Percentiles rank a stretch among this genome's conserved stretches.
Evolutionary conservation across 73 alveolate species (phyloP).

Genomic region (Durusdinium trenchii): DNA sequence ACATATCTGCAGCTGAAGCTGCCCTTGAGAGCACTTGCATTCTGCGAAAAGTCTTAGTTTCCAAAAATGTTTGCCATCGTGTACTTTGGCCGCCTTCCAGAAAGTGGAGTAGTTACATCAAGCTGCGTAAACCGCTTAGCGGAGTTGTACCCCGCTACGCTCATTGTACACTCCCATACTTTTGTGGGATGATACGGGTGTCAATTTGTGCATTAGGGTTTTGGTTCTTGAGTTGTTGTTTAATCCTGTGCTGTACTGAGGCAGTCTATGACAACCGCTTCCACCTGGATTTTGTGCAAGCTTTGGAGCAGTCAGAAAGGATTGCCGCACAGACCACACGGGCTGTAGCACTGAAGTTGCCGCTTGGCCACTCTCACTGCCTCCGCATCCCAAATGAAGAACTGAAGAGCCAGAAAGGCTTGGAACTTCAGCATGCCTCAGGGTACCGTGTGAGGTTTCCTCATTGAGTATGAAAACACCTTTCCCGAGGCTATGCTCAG

Average conservation of each 20-base stretch:
- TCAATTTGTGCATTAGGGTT: no score
- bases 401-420: neutral
- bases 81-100: slow-evolving; percentile 26
- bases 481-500: slow-evolving; percentile 29
- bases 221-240: no score
- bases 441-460: neutral
- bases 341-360: slow-evolving; percentile 59
- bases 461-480: neutral
- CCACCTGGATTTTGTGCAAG: slow-evolving; percentile 23
- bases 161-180: no score
- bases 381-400: no score
- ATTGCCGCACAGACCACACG: neutral
- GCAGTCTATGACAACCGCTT: slow-evolving; percentile 78
- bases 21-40: slow-evolving; percentile 69
- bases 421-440: neutral
- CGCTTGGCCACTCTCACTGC: neutral
- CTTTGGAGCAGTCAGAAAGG: neutral
- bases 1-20: slow-evolving; percentile 60
- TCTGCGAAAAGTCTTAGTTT: slow-evolving; percentile 40
- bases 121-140: no score
- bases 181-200: no score
- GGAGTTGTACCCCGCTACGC: neutral
- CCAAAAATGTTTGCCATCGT: slow-evolving; percentile 93
- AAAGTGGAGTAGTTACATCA: no score
- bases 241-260: neutral